Percentiles rank a stretch among this genome's conserved stretches.
Conservation (phyloP, 352 stramenopile genomes). For the Proteromonas lacertae region DNA sequence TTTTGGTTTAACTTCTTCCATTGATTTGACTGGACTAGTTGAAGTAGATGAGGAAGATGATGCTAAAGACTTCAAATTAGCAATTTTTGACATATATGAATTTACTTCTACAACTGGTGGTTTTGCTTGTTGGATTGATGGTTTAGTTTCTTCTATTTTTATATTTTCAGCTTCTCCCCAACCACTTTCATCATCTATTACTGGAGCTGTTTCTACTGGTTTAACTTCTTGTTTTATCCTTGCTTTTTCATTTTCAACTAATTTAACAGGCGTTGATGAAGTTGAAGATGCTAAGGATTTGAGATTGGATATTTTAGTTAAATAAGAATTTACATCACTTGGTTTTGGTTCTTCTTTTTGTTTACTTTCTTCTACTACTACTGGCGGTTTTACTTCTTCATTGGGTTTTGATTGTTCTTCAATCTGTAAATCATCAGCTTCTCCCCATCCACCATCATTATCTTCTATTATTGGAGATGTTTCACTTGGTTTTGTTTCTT, state of each 20-base stretch:
- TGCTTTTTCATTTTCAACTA: too few species aligned
- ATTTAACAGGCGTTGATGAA: too few species aligned
- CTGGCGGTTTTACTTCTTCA: too few species aligned
- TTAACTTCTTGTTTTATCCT: too few species aligned
- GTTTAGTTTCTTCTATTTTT: constrained; percentile 1
- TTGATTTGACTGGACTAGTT: neutral
- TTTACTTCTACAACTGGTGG: constrained; percentile 4
- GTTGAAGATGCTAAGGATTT: too few species aligned
- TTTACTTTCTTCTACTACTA: too few species aligned
- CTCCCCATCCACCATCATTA: constrained; percentile 1
- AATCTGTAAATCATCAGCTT: constrained; percentile 7
- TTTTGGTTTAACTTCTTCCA: constrained; percentile 1
- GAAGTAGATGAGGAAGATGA: constrained; percentile 3
- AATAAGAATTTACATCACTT: too few species aligned
- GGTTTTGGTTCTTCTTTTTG: too few species aligned
- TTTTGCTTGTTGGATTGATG: constrained; percentile 2
- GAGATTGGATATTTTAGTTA: too few species aligned
- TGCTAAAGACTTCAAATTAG: constrained; percentile 5
- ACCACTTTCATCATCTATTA: too few species aligned
- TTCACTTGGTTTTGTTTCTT: neutral
- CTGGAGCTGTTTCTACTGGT: too few species aligned
- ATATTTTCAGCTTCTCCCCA: too few species aligned
- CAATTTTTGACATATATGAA: constrained; percentile 6
- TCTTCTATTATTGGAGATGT: neutral
- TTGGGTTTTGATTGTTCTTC: constrained; percentile 10